Conservation (phyloP, 208 protist genomes). For the Lotmaria passim region DNA sequence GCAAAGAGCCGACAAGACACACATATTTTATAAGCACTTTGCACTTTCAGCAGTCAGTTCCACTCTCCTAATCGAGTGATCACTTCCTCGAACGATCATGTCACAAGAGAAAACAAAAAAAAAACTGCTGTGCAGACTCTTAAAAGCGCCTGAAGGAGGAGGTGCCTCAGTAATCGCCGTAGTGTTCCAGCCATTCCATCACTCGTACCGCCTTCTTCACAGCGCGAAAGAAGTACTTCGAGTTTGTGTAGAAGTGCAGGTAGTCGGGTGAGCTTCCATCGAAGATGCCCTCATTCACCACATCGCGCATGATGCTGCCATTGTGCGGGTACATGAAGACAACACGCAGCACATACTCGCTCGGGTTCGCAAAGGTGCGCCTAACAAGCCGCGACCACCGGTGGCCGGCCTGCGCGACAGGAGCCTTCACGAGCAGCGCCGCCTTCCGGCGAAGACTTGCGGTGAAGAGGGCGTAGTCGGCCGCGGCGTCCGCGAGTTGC, state of each 20-base stretch:
- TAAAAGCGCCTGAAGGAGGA: background rate
- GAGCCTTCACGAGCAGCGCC: slow-evolving; percentile 12
- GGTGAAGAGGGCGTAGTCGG: slow-evolving; percentile 30
- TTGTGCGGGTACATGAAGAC: slow-evolving; percentile 85
- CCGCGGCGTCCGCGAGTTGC: background rate
- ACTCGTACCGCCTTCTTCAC: slow-evolving; percentile 56
- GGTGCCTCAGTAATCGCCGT: slow-evolving; percentile 28
- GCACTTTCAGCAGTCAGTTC: too few species aligned
- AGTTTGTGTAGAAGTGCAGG: slow-evolving; percentile 54
- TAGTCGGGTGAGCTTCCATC: slow-evolving; percentile 30
- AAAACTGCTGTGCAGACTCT: too few species aligned
- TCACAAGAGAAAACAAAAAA: too few species aligned
- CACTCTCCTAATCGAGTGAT: too few species aligned
- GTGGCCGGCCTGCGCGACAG: slow-evolving; percentile 15
- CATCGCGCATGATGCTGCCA: slow-evolving; percentile 62
- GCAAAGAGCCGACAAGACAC: too few species aligned
- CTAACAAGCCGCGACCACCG: slow-evolving; percentile 26
- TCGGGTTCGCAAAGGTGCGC: slow-evolving; percentile 47
- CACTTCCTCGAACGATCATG: too few species aligned
- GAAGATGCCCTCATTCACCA: slow-evolving; percentile 51
- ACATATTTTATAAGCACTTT: too few species aligned
- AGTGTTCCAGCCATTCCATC: slow-evolving; percentile 46
- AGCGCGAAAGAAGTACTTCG: slow-evolving; percentile 38
- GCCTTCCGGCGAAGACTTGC: slow-evolving; percentile 20
- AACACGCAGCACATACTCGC: slow-evolving; percentile 61